Conservation (phyloP, 2,329 filamentous ascomycete species). For the Penicillium psychrosexuale region DNA sequence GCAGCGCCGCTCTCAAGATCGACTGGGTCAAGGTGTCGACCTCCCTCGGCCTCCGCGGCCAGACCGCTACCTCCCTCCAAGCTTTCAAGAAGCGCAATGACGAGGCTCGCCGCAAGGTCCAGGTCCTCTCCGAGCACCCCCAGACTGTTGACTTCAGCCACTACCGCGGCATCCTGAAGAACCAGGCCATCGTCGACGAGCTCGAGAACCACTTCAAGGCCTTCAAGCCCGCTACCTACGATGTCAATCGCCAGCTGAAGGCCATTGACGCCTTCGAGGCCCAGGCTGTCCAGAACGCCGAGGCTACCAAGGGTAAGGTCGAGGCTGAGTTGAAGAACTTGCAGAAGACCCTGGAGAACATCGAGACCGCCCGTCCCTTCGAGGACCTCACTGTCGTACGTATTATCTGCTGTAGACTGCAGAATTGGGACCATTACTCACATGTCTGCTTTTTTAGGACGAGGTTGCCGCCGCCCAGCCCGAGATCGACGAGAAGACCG, state of each 20-base stretch:
- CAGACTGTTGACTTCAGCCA: conserved; percentile 87
- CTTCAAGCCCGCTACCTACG: conserved; percentile 92
- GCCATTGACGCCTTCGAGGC: conserved; percentile 97
- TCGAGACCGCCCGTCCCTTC: conserved; percentile 91
- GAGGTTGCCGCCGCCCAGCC: conserved; percentile 91
- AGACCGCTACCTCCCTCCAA: conserved; percentile 85
- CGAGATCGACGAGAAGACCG: conserved; percentile 95
- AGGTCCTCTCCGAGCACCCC: conserved; percentile 75
- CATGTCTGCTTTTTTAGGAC: conserved; percentile 57
- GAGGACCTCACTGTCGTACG: conserved; percentile 96
- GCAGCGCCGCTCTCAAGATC: conserved; percentile 97
- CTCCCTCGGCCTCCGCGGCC: conserved; percentile 93
- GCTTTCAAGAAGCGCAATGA: conserved; percentile 99
- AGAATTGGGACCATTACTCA: conserved; percentile 11
- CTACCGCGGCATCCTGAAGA: conserved; percentile 92
- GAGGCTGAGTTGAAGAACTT: conserved; percentile 92
- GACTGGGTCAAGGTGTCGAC: conserved; percentile 95
- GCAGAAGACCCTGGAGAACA: conserved; percentile 93
- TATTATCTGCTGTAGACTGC: conserved; percentile 11
- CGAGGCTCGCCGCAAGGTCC: conserved; percentile 91
- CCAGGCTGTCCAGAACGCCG: conserved; percentile 92
- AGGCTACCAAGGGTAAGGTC: conserved; percentile 94
- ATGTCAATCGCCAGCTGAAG: conserved; percentile 91
- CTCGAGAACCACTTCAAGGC: conserved; percentile 91
- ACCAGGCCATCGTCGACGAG: conserved; percentile 91